Evolutionary conservation across 1,284 basidiomycete genomes (phyloP), one percentile per base, ranked within the genome.

Genomic region (Salmacisia buchloeana): DNA sequence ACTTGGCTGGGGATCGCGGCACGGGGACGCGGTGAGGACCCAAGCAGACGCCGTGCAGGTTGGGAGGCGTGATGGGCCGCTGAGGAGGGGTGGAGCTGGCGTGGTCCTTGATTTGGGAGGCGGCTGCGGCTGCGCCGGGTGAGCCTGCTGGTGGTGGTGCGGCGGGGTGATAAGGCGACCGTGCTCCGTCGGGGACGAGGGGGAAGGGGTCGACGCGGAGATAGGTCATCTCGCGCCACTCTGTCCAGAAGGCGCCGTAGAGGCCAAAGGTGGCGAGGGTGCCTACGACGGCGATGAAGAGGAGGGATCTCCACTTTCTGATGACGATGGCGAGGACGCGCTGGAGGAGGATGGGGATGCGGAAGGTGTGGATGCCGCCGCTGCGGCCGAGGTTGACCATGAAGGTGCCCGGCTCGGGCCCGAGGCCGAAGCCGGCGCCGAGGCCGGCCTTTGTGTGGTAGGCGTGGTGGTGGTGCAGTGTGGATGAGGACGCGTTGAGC

Each of bases 181-280:
- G 10, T 31, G 29, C 49, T 21, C 70, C 66, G 29, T 69, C 69
- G 34, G 73, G 71, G 7, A 79, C 64, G 57, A 73, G 58, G 5
- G 71, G 75, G 43, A 75, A 76, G 15, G 76, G 76, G 56, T 79
- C 74, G 59, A 77, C 72, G 45, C 74, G 67, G 63, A 76, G 73
- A 69, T 78, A 79, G 45, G 77, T 77, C 71, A 78, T 73, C 63
- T 79, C 77, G 38, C 73, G 64, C 77, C 77, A 79, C 52, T 79
- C 77, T 38, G 76, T 78, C 59, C 75, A 76, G 66, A 74, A 70
- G 59, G 76, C 67, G 23, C 77, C 75, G 61, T 75, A 77, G 41
- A 77, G 63, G 29, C 73, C 66, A 52, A 77, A 68, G 18, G 71
- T 76, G 9, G 70, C 67, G 12, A 74, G 60, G 2, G 71, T 69